phyloP scores from a whole-genome alignment of 305 asterid genomes.

The Caryopteris hybrid region DNA sequence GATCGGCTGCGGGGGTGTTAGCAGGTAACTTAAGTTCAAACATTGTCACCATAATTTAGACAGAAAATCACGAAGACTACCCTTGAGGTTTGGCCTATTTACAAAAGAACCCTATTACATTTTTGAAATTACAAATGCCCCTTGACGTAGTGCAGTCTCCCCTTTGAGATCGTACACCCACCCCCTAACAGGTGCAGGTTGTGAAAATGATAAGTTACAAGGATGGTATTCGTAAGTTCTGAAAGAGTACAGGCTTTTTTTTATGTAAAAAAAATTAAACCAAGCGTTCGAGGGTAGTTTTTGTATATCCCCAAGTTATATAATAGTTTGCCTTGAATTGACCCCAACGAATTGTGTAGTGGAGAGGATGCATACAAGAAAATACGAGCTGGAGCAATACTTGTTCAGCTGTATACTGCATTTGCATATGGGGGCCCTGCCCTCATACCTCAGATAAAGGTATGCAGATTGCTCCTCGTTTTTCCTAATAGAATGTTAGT shows the following conservation, averaged over 20 bases:
- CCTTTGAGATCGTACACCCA: too few relatives aligned
- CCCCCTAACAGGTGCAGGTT: too few relatives aligned
- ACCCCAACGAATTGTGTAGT: slow-evolving; percentile 27
- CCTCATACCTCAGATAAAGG: slow-evolving; percentile 89
- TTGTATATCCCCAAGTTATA: not conserved
- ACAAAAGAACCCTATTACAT: not conserved
- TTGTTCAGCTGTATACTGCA: slow-evolving; percentile 93
- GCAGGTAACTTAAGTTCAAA: slow-evolving; percentile 54
- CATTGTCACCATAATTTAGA: not conserved
- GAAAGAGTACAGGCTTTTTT: not conserved
- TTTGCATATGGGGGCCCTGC: slow-evolving; percentile 98
- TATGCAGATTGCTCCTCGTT: slow-evolving; percentile 13
- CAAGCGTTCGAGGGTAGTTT: not conserved
- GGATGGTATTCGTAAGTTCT: not conserved
- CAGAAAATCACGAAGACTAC: not conserved
- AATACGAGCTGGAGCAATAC: slow-evolving; percentile 94
- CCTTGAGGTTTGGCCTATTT: not conserved
- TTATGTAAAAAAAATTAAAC: not conserved
- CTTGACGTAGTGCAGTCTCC: not conserved
- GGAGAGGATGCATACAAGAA: slow-evolving; percentile 97
- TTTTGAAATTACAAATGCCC: not conserved
- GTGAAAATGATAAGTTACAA: too few relatives aligned
- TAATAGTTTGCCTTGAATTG: slow-evolving; percentile 8
- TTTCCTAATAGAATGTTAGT: not conserved
- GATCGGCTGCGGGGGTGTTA: slow-evolving; percentile 92